Conservation (phyloP, 139 green algal genomes). For the Axilococcus clingmanii region DNA sequence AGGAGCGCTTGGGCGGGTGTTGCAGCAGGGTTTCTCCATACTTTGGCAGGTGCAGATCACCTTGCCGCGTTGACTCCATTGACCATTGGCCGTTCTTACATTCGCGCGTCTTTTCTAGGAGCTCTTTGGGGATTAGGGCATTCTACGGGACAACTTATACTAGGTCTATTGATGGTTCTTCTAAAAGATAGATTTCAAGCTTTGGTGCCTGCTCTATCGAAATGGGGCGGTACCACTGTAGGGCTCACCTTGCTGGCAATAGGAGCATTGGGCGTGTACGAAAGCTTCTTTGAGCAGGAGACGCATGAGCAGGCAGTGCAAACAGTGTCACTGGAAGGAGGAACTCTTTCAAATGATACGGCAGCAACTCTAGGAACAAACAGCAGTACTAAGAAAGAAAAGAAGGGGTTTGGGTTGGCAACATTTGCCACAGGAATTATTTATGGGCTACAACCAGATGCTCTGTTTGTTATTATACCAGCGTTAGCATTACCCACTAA, state of each 20-base stretch:
- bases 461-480: slow-evolving; percentile 92
- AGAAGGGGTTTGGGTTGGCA: slow-evolving; percentile 36
- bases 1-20: slow-evolving; percentile 71
- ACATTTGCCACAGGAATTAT: slow-evolving; percentile 92
- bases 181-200: slow-evolving; percentile 49
- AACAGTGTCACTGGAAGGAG: not conserved
- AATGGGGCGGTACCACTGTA: slow-evolving; percentile 68
- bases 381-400: slow-evolving; percentile 13
- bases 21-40: slow-evolving; percentile 88
- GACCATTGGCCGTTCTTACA: slow-evolving; percentile 75
- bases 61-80: slow-evolving; percentile 90
- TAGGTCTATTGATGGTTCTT: slow-evolving; percentile 84
- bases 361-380: not conserved
- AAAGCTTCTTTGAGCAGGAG: slow-evolving; percentile 52
- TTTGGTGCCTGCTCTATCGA: slow-evolving; percentile 62
- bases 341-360: slow-evolving; percentile 1
- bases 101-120: slow-evolving; percentile 71
- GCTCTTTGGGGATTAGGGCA: slow-evolving; percentile 96
- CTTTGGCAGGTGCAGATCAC: slow-evolving; percentile 92
- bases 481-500: slow-evolving; percentile 89
- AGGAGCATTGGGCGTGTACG: slow-evolving; percentile 78
- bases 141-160: slow-evolving; percentile 91
- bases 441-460: slow-evolving; percentile 94
- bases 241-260: slow-evolving; percentile 90
- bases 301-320: slow-evolving; percentile 8